Base-by-base conservation (phyloP, 768 basidiomycete genomes). In the Austroboletus eburneus region DNA sequence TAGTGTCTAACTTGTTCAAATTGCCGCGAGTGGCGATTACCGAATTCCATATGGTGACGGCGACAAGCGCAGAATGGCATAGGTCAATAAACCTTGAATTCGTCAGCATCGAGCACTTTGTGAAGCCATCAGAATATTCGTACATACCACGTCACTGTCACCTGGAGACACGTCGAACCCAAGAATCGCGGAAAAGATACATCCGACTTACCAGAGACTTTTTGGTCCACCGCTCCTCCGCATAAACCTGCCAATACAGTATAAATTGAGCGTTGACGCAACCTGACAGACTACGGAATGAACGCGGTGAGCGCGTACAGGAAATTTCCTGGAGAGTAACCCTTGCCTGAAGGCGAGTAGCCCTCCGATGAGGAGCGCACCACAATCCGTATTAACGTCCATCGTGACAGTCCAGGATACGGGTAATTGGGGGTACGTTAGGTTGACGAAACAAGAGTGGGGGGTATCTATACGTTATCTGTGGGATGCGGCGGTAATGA, bases 241-340 rank as follows among this genome's bases (percentile, higher is more conserved):
- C 20, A 33, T 55, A 52, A 20, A 30, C 5, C 22, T 60, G 55
- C 52, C 39, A 63, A 33, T 61, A 63, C 36, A 61, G 29, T 16
- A 61, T 25, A 35, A 55, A 61, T 48, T 62, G 60, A 50, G 61
- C 49, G 22, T 42, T 57, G 30, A 61, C 46, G 21, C 62, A 63
- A 46, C 60, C 60, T 3, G 60, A 62, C 29, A 62, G 51, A 32
- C 62, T 61, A 39, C n/a, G 16, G 27, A 32, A 27, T 32, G 13
- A 25, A 14, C 36, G 22, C n/a, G 36, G 48, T 47, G 9, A 32
- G 33, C 18, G 14, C 8, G 1, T 9, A 23, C 6, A 21, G 25
- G n/a, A n/a, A n/a, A n/a, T n/a, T n/a, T n/a, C n/a, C n/a, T 8
- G 13, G 39, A 38, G 16, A 24, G n/a, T 16, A 1, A 39, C 23